phyloP scores from a whole-genome alignment of 2,329 filamentous ascomycete genomes.

The Apiospora malaysiana region DNA sequence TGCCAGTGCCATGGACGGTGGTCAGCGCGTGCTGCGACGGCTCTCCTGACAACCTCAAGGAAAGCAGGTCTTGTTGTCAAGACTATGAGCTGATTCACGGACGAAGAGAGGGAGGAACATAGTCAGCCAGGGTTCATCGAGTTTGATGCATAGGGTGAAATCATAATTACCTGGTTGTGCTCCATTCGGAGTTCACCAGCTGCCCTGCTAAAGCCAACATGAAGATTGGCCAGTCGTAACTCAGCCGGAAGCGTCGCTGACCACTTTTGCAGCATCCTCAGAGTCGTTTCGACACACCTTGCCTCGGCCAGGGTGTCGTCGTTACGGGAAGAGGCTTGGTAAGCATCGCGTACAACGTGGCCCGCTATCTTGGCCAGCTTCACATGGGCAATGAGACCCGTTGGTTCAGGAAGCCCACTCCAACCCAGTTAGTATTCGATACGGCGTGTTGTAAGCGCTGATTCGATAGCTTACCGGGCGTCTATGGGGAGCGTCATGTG shows the following conservation, averaged over 20 bases:
- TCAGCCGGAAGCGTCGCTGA: conserved; percentile 42
- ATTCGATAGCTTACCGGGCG: conserved; percentile 43
- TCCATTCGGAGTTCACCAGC: conserved; percentile 55
- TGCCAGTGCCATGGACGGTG: conserved; percentile 27
- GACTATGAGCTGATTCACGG: conserved; percentile 49
- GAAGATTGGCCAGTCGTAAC: conserved; percentile 45
- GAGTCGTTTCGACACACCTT: conserved; percentile 45
- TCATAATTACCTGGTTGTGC: conserved; percentile 46
- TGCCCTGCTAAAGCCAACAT: conserved; percentile 47
- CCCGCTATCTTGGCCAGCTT: conserved; percentile 54
- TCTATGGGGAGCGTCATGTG: conserved; percentile 48
- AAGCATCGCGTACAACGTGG: conserved; percentile 55
- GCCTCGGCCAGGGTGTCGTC: conserved; percentile 33
- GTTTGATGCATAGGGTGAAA: not conserved
- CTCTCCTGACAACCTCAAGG: conserved; percentile 53
- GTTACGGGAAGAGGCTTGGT: conserved; percentile 44
- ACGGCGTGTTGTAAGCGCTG: not conserved
- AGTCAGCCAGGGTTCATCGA: not conserved
- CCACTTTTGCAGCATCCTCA: conserved; percentile 52
- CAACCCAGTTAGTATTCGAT: conserved; percentile 21
- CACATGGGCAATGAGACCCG: conserved; percentile 52
- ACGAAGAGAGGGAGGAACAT: not conserved
- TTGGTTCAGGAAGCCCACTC: conserved; percentile 50
- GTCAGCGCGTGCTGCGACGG: conserved; percentile 48
- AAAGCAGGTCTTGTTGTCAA: conserved; percentile 55